These are phyloP conservation scores for Thielaviopsis ethacetica DNA, from an alignment of 2,329 filamentous ascomycete genomes.

Conservation along the genomic window DNA sequence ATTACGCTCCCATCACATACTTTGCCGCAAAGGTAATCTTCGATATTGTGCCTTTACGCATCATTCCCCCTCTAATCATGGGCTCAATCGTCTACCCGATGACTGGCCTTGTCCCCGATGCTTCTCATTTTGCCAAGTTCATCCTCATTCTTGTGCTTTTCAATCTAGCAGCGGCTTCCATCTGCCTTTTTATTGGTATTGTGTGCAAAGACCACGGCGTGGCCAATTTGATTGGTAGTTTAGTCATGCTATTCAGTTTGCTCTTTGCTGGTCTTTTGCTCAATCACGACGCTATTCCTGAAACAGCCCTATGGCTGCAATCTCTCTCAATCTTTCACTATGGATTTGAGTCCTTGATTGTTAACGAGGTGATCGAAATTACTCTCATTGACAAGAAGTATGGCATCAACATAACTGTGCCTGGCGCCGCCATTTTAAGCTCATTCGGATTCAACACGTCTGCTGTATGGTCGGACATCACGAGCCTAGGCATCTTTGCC, in stretches of 20 bases:
- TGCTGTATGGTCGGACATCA: slow-evolving; percentile 70
- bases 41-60: slow-evolving; percentile 83
- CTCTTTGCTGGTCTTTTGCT: slow-evolving; percentile 87
- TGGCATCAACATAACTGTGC: slow-evolving; percentile 88
- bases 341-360: slow-evolving; percentile 16
- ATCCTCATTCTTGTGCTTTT: slow-evolving; percentile 85
- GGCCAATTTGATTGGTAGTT: slow-evolving; percentile 79
- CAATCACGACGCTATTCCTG: slow-evolving; percentile 85
- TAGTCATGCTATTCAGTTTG: slow-evolving; percentile 95
- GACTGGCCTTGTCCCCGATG: slow-evolving; percentile 77
- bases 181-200: slow-evolving; percentile 93
- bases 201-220: slow-evolving; percentile 83
- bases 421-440: slow-evolving; percentile 82
- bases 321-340: slow-evolving; percentile 67
- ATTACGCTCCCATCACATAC: slow-evolving; percentile 87
- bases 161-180: slow-evolving; percentile 83
- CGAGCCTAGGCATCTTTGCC: slow-evolving; percentile 68
- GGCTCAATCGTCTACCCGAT: slow-evolving; percentile 94
- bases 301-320: slow-evolving; percentile 77
- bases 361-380: slow-evolving; percentile 59
- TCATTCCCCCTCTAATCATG: slow-evolving; percentile 89
- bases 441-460: slow-evolving; percentile 87
- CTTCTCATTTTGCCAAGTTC: slow-evolving; percentile 76
- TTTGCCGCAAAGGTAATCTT: slow-evolving; percentile 96
- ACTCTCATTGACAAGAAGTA: slow-evolving; percentile 89